phyloP scores from a whole-genome alignment of 306 rosid species.

The Trichosanthes truncata region DNA sequence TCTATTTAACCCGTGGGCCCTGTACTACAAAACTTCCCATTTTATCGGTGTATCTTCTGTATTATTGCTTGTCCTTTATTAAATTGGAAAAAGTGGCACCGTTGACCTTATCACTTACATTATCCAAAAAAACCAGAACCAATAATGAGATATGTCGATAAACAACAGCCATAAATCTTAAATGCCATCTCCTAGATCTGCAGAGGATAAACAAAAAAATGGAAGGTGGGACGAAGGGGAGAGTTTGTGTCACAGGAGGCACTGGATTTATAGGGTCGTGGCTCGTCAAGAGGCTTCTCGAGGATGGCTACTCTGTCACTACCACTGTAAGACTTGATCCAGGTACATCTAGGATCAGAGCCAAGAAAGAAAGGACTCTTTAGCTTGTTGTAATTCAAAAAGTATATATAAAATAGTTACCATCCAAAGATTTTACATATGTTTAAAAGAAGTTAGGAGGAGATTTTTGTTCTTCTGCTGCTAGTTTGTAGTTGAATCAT shows the following conservation, averaged over 20 bases:
- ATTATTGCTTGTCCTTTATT: neutral
- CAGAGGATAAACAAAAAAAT: neutral
- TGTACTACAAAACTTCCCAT: neutral
- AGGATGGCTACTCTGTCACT: constrained; percentile 33
- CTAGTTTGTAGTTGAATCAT: neutral
- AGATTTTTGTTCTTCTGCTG: too few species aligned
- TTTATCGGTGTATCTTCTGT: neutral
- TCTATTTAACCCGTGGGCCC: too few species aligned
- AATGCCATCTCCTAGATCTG: neutral
- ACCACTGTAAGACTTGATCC: constrained; percentile 39
- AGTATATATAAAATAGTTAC: too few species aligned
- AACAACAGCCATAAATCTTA: neutral
- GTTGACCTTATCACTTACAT: neutral
- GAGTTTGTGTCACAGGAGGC: constrained; percentile 41
- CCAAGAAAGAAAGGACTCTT: too few species aligned
- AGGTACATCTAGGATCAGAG: neutral
- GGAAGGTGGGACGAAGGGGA: constrained; percentile 8
- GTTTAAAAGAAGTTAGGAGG: too few species aligned
- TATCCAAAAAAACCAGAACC: neutral
- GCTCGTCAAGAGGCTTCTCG: constrained; percentile 52
- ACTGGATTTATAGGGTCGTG: constrained; percentile 52
- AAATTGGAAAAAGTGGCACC: neutral
- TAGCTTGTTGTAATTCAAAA: too few species aligned
- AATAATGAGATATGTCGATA: neutral
- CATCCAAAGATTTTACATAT: too few species aligned